Evolutionary conservation across 306 rosid genomes (phyloP), one percentile per base, ranked within the genome.

Genomic region (Lupinus albus): DNA sequence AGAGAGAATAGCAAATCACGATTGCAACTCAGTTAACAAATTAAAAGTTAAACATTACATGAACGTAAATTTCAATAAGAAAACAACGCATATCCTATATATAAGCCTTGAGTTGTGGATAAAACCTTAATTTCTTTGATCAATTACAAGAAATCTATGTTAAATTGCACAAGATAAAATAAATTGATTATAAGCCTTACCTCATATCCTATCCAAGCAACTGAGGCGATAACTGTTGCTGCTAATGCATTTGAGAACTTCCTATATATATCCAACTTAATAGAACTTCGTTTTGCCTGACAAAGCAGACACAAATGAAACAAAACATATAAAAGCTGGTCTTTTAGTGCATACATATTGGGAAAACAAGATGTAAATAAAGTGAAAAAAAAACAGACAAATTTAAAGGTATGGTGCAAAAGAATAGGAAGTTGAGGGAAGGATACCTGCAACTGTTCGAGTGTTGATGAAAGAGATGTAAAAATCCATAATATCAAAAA

Each of bases 401-500:
- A 14, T 2, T 35, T 52, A n/a, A 28, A 75, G 52, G 71, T 17
- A 50, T 50, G 56, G 62, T 2, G 63, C 63, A 72, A 73, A 78
- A 35, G 25, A 49, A 64, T 7, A 38, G 48, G 60, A 33, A 68
- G 3, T 30, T 49, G 75, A 56, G 50, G 75, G 35, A 38, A 51
- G 11, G 48, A 54, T 79, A 93, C 98, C 98, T 93, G 98, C 76
- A 93, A 82, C 65, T 86, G 98, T 75, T 89, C 98, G 58, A 93
- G 79, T 50, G 98, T 93, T 71, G 64, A 89, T 25, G 98, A 88
- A 71, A 93, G 96, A 68, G 98, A 83, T 17, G 91, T 86, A 82
- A 93, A 93, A 51, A 93, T 93, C 98, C 98, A 93, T 55, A 93
- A 66, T 73, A 93, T 93, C 76, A 93, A 86, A 85, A 93, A 93